Evolutionary conservation across 805 yeast species (phyloP), one percentile per base, ranked within the genome.

Genomic region (Lipomyces oligophaga): DNA sequence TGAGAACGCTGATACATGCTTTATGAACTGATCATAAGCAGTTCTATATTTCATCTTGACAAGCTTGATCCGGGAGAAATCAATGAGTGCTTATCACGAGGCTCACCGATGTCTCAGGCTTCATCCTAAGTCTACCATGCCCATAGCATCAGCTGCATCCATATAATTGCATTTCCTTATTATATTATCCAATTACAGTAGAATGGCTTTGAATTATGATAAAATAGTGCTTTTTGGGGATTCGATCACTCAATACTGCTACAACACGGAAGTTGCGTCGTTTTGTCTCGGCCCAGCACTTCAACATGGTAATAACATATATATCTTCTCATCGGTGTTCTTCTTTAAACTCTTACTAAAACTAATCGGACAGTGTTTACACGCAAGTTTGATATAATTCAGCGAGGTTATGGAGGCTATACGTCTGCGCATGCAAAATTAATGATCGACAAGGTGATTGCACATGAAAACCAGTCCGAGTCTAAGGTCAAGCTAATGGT

Each of bases 391-490:
- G 90, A 85, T 54, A 68, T 89, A 2, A 59, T 87, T 1, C 80
- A 77, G 33, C 69, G 95, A 48, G 97, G 97, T 0, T 85, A 69
- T 59, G 61, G 79, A 1, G 96, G 97, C 0, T 88, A 85, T 67
- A 85, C 75, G 56, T 67, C 88, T 0, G 75, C 78, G 28, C 80
- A 80, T 66, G 87, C 77, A 0, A 59, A 69, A 7, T 64, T 70
- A 38, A 56, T 85, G 3, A 58, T 76, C 3, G 76, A 77, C n/a
- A 65, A 69, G 34, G 66, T 82, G 10, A 63, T 86, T 27, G 68
- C 72, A 19, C 58, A 64, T 3, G 85, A 80, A 51, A 65, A 75
- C 38, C 69, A 64, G 1, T 67, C 58, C 4, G 55, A 51, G 3
- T 61, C 65, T 31, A 61, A 64, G 47, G 66, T 78, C 41, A 49